Conservation (phyloP, 768 basidiomycete genomes). For the Pulveroboletus sp. region DNA sequence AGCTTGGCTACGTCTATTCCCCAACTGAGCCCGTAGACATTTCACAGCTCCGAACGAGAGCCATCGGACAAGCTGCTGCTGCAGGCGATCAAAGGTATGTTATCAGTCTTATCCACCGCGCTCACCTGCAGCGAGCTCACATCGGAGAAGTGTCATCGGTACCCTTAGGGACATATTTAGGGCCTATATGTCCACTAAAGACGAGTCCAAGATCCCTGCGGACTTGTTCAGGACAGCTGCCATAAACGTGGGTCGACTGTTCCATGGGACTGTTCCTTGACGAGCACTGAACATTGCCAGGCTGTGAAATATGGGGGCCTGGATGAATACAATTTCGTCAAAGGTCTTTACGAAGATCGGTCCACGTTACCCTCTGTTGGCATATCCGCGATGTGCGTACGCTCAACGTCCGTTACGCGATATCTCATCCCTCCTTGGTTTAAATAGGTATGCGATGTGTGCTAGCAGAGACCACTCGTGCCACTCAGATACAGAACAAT, state of each 20-base stretch:
- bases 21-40: slow-evolving; percentile 63
- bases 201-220: slow-evolving; percentile 73
- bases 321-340: slow-evolving; percentile 69
- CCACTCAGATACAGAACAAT: slow-evolving; percentile 57
- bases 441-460: slow-evolving; percentile 58
- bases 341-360: slow-evolving; percentile 65
- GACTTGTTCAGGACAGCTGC: slow-evolving; percentile 67
- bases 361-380: slow-evolving; percentile 66
- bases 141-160: slow-evolving; percentile 55
- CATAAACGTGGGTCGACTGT: slow-evolving; percentile 40
- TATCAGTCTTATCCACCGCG: neutral
- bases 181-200: slow-evolving; percentile 63
- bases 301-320: slow-evolving; percentile 72
- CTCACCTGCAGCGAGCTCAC: neutral
- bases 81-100: slow-evolving; percentile 41
- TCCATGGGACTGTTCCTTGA: neutral
- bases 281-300: slow-evolving; percentile 30
- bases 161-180: slow-evolving; percentile 71
- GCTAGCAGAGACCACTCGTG: slow-evolving; percentile 53
- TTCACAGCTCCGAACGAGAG: slow-evolving; percentile 69
- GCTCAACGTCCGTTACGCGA: neutral
- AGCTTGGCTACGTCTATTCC: slow-evolving; percentile 73
- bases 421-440: neutral
- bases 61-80: slow-evolving; percentile 53
- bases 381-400: slow-evolving; percentile 61